Base-by-base conservation (phyloP, 1,139 yeast genomes). In the Geotrichum europaeum region DNA sequence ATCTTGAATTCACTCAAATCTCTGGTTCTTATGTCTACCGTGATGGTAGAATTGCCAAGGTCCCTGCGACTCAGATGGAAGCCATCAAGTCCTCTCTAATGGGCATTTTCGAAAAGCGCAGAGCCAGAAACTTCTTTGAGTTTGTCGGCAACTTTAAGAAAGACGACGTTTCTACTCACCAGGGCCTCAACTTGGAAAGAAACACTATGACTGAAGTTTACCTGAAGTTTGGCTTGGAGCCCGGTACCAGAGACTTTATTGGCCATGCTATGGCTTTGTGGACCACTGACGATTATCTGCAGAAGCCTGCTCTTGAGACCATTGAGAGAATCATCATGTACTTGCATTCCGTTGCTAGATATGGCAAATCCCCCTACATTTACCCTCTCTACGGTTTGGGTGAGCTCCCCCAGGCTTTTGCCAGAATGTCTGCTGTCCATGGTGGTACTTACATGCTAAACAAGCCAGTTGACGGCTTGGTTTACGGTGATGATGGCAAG, bases 251-350 rank as follows among this genome's bases (percentile, higher is more conserved):
- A 71, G 98, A 95, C 75, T 94, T 94, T 71, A 89, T 95, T 68
- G 99, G 99, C 52, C 99, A 94, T 75, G 95, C 99, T 20, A 95
- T 94, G 99, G 99, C 98, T 7, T 81, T 94, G 64, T 92, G 96
- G 88, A 83, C 96, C 36, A 92, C 91, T 68, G 99, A 94, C 71
- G 94, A 89, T 64, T 94, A 94, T 74, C 78, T 94, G 71, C 82
- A 80, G 66, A 86, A 89, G 74, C 97, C 96, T 9, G 97, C 97
- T 4, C 84, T 97, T 72, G 97, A 94, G 70, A 86, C 97, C 18
- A 84, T 88, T 69, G 95, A 92, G 72, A 82, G 99, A 73, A 84
- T 94, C 64, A 76, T 89, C 60, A 81, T 94, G 67, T 94, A 94
- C 71, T 87, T 90, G 56, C 90, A 89, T 69, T 89, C 96, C 12